Percentiles rank a stretch among this genome's conserved stretches.
Evolutionary conservation across 2,329 filamentous ascomycete species (phyloP).

Genomic region (Pestalotiopsis sp.): DNA sequence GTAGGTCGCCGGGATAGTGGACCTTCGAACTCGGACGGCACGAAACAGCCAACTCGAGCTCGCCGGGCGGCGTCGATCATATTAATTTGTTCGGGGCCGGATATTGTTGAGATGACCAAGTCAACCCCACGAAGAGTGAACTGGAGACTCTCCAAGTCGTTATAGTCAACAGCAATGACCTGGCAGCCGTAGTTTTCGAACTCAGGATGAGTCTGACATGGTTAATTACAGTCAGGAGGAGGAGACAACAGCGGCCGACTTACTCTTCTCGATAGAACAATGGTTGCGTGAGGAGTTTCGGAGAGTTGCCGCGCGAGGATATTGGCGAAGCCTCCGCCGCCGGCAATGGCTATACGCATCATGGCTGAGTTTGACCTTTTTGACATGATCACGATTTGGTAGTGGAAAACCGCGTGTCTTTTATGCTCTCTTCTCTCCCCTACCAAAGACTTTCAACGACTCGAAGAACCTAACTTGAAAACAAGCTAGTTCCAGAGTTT

Average conservation of each 20-base stretch:
- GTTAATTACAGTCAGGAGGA: conserved; percentile 18
- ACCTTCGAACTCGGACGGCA: conserved; percentile 78
- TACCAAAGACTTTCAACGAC: background rate
- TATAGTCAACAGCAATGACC: conserved; percentile 71
- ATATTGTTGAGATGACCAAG: conserved; percentile 75
- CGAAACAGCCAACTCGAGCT: conserved; percentile 68
- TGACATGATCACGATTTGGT: conserved; percentile 12
- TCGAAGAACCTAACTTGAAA: background rate
- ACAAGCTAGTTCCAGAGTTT: background rate
- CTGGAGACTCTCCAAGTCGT: conserved; percentile 56
- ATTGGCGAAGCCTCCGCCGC: conserved; percentile 61
- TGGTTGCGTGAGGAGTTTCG: conserved; percentile 66
- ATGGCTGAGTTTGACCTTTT: conserved; percentile 36
- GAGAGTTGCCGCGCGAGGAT: conserved; percentile 62
- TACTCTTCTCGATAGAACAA: conserved; percentile 71
- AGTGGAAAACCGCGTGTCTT: background rate
- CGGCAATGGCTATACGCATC: conserved; percentile 66
- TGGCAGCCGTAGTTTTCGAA: conserved; percentile 63
- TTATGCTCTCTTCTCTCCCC: background rate
- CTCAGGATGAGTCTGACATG: conserved; percentile 54
- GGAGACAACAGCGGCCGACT: conserved; percentile 26
- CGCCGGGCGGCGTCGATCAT: conserved; percentile 73
- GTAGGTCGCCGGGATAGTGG: conserved; percentile 55
- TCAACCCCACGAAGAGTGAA: conserved; percentile 74
- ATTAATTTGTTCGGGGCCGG: conserved; percentile 66